Evolutionary conservation across 2,329 filamentous ascomycete genomes (phyloP).

Genomic region (Aspergillus sp.): DNA sequence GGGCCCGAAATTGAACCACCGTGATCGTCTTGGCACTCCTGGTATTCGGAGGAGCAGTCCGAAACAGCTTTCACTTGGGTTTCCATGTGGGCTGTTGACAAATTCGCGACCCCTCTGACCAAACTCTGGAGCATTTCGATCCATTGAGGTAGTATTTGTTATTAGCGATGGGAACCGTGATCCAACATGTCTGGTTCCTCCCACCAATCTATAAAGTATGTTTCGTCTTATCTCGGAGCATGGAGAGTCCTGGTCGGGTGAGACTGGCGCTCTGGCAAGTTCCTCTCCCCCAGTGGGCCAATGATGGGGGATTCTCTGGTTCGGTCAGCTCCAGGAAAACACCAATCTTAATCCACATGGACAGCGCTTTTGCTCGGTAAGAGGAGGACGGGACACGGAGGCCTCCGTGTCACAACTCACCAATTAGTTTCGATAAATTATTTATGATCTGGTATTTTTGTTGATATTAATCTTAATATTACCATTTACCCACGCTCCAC

Average conservation of each 20-base stretch:
- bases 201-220: background rate
- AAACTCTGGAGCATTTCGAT: background rate
- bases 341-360: slow-evolving; percentile 1
- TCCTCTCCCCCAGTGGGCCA: slow-evolving; percentile 9
- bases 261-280: slow-evolving; percentile 2
- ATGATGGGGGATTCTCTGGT: no score
- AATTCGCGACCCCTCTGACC: background rate
- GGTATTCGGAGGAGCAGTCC: background rate
- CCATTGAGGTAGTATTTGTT: background rate
- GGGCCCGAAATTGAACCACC: background rate
- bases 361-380: slow-evolving; percentile 1
- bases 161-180: background rate
- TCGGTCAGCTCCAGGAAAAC: slow-evolving; percentile 1
- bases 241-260: slow-evolving; percentile 1
- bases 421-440: background rate
- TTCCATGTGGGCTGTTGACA: background rate
- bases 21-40: background rate
- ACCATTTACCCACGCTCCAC: background rate
- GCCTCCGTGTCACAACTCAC: slow-evolving; percentile 7
- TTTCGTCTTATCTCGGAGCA: background rate
- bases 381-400: slow-evolving; percentile 7
- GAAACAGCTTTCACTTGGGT: background rate
- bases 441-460: background rate
- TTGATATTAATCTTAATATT: background rate
- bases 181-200: background rate